A percentile compares a stretch with the other conserved stretches of the same genome.
Conservation (phyloP, 2,329 filamentous ascomycete genomes). For the Aspergillus sergii region DNA sequence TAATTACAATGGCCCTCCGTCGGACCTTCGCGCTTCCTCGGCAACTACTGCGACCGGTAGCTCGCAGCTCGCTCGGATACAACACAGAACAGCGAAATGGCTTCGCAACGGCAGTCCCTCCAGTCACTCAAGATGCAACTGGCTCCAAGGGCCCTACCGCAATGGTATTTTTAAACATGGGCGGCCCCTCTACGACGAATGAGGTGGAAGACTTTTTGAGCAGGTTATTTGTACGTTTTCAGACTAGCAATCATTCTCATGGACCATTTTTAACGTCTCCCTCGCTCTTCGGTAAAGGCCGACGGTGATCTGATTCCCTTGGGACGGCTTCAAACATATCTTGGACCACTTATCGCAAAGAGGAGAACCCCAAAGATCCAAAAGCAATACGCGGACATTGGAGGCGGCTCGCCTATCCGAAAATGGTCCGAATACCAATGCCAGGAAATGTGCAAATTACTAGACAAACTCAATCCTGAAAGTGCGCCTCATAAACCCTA, state of each 20-base stretch:
- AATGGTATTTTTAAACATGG: slow-evolving; percentile 99
- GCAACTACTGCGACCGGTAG: slow-evolving; percentile 31
- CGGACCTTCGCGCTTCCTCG: slow-evolving; percentile 35
- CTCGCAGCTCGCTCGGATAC: slow-evolving; percentile 25
- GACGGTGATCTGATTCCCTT: slow-evolving; percentile 96
- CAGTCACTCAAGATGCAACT: slow-evolving; percentile 76
- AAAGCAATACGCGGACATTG: slow-evolving; percentile 93
- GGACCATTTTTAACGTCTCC: slow-evolving; percentile 6
- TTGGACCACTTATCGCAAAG: slow-evolving; percentile 83
- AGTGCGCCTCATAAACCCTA: slow-evolving; percentile 97
- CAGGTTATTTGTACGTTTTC: slow-evolving; percentile 76
- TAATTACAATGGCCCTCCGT: slow-evolving; percentile 45
- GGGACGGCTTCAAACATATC: slow-evolving; percentile 83
- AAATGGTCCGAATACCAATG: slow-evolving; percentile 98
- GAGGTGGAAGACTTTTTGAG: slow-evolving; percentile 91
- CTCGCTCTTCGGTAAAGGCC: slow-evolving; percentile 56
- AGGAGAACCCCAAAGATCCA: slow-evolving; percentile 94
- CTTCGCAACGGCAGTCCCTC: slow-evolving; percentile 67
- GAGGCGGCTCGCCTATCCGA: slow-evolving; percentile 94
- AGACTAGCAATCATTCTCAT: neutral
- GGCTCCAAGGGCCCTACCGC: slow-evolving; percentile 81
- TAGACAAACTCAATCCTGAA: slow-evolving; percentile 87
- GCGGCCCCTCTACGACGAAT: slow-evolving; percentile 82
- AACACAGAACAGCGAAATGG: slow-evolving; percentile 31
- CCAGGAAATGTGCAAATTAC: slow-evolving; percentile 93